Percentiles rank a stretch among this genome's conserved stretches.
These are phyloP conservation scores for Halophytophthora polymorphica DNA, from an alignment of 352 stramenopile species.

Conservation along the genomic window DNA sequence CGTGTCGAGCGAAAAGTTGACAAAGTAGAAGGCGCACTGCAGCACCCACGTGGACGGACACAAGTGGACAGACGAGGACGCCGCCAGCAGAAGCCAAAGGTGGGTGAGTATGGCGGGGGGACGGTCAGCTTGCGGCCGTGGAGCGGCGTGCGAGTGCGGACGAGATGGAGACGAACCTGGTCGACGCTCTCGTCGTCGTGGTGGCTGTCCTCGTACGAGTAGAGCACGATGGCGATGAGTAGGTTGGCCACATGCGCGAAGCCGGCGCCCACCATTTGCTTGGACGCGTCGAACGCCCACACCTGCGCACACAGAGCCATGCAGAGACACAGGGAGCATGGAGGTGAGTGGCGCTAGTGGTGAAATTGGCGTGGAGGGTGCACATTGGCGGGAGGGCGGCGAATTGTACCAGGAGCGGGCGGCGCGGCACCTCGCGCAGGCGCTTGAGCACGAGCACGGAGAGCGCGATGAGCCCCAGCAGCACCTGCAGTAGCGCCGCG, in stretches of 20 bases:
- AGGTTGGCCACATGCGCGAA: conserved; percentile 85
- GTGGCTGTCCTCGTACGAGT: conserved; percentile 48
- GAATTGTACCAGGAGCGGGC: conserved; percentile 59
- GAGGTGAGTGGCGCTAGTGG: background rate
- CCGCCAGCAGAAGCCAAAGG: background rate
- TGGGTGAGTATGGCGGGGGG: background rate
- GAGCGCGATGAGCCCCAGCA: conserved; percentile 78
- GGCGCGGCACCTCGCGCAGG: conserved; percentile 62
- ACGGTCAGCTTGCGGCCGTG: too few species aligned
- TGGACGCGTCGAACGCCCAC: conserved; percentile 84
- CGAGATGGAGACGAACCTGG: conserved; percentile 33
- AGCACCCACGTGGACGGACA: conserved; percentile 2
- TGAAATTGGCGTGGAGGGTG: background rate
- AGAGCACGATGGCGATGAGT: conserved; percentile 85
- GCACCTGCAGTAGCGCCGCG: conserved; percentile 67
- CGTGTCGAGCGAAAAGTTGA: conserved; percentile 88
- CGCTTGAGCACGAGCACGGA: conserved; percentile 83
- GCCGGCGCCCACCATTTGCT: conserved; percentile 82
- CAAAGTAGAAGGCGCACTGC: conserved; percentile 86
- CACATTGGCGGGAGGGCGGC: background rate
- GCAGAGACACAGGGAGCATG: conserved; percentile 1
- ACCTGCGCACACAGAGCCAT: conserved; percentile 28
- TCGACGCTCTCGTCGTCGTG: conserved; percentile 37
- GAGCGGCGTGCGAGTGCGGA: too few species aligned
- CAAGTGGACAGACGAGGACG: background rate